Conservation (phyloP, 306 rosid species). For the Myrica gale region DNA sequence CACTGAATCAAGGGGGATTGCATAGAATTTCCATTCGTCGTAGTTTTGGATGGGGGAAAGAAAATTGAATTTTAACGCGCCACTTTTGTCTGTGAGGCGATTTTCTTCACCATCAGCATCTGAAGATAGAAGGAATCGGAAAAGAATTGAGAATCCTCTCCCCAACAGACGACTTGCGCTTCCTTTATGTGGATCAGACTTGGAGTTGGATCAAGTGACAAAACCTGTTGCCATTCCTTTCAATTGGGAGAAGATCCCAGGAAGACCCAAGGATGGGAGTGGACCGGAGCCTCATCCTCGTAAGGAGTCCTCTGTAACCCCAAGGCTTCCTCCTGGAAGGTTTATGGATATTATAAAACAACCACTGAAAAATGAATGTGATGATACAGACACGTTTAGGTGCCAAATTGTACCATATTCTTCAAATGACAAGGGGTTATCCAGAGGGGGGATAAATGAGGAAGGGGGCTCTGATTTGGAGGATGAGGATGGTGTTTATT, state of each 20-base stretch:
- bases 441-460: constrained; percentile 35
- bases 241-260: constrained; percentile 90
- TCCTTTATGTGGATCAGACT: constrained; percentile 44
- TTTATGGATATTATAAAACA: constrained; percentile 30
- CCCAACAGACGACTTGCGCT: constrained; percentile 38
- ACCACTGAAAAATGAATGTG: constrained; percentile 35
- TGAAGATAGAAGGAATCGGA: constrained; percentile 40
- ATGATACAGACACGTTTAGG: constrained; percentile 24
- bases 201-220: constrained; percentile 50
- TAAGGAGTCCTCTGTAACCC: constrained; percentile 39
- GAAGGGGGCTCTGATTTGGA: constrained; percentile 35
- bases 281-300: constrained; percentile 38
- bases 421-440: constrained; percentile 28
- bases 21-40: constrained; percentile 14
- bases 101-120: constrained; percentile 50
- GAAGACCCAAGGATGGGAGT: constrained; percentile 55
- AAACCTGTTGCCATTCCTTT: constrained; percentile 87
- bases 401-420: constrained; percentile 34
- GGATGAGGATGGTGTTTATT: constrained; percentile 47
- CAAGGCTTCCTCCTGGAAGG: constrained; percentile 67
- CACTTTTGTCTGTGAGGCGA: constrained; percentile 84
- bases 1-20: constrained; percentile 27
- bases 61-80: constrained; percentile 78
- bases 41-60: constrained; percentile 59
- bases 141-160: constrained; percentile 34